Base-by-base conservation (phyloP, 1,284 basidiomycete genomes). In the Cryptococcus sp. region DNA sequence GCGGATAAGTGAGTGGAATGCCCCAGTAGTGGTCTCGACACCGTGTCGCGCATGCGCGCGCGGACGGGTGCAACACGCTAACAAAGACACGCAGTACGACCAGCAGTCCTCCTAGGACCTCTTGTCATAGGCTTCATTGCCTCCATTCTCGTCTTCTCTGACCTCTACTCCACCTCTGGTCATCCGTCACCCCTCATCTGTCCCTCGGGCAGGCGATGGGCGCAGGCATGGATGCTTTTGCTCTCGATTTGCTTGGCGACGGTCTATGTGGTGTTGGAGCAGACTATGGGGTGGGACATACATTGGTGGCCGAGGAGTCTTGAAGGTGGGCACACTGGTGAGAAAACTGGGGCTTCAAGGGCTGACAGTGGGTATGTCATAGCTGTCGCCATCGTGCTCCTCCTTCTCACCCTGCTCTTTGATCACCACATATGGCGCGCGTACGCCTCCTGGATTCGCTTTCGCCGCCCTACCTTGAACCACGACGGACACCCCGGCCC, bases 221-320 rank as follows among this genome's bases (percentile, higher is more conserved):
- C 42, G n/a, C 43, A 42, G 7, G 36, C 46, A 5, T n/a, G 16
- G 18, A 47, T 50, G 20, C 35, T 61, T 15, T 23, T 56, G 9
- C 3, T 55, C 3, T 42, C 28, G 6, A 21, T 54, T 9, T 3
- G 44, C 13, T 46, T n/a, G 1, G 38, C 21, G 2, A 52, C 58
- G 6, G 49, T 42, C 2, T 68, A 64, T 40, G 8, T 64, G 13
- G 49, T 61, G 3, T 5, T 60, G 39, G 64, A 68, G 46, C 55
- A 53, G 21, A 39, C 61, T 1, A 47, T 47, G 20, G 62, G 59
- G 1, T 68, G 66, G 66, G 39, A 42, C 5, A 46, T 33, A 13
- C 48, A 52, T 7, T 68, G 66, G 64, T 61, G 55, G 52, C 57
- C 57, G 0, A 51, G 66, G 11, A 47, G 46, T 9, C 28, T 60